Evolutionary conservation across 2,329 filamentous ascomycete genomes (phyloP), one percentile per base, ranked within the genome.

Genomic region (Raffaelea deltoideospora): DNA sequence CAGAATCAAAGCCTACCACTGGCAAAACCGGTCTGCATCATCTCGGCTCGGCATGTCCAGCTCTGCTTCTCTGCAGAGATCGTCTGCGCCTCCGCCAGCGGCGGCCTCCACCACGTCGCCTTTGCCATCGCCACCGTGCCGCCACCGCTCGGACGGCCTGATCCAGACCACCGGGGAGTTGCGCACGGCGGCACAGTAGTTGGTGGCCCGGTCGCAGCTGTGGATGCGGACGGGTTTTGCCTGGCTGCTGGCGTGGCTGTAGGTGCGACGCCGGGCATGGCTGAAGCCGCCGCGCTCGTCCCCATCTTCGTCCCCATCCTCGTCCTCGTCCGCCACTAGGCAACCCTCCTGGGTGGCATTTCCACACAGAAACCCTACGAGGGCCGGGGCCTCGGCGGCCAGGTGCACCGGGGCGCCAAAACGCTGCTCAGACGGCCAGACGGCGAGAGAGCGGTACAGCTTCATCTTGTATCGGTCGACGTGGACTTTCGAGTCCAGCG

Each of bases 401-500:
- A 67, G 48, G 43, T 64, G 64, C 22, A 53, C 54, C 43, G 64
- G 56, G 11, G 53, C 29, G 2, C 53, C 52, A 43, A 62, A 60
- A 32, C 51, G 55, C 35, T 51, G 52, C 59, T 1, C 58, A 51
- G 2, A 56, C 48, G 15, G 60, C 64, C 1, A 57, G 56, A 6
- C 19, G 17, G 30, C 14, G n/a, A 43, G 33, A 66, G 77, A 72
- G 29, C 61, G 61, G 50, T 92, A 95, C 0, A 95, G 64, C 1
- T 66, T 58, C 49, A 79, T 63, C 46, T 87, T 84, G 51, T 95
- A 95, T 14, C 72, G 61, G 50, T 93, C 85, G 3, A 95, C 72
- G 48, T 95, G 88, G 55, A 78, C 77, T 50, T 65, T 68, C 3
- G 77, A 78, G 6, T 71, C 58, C 1, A 95, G 60, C 10, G 75